Evolutionary conservation across 148 eudicot genomes (phyloP).

Genomic region (Chenopodium album): DNA sequence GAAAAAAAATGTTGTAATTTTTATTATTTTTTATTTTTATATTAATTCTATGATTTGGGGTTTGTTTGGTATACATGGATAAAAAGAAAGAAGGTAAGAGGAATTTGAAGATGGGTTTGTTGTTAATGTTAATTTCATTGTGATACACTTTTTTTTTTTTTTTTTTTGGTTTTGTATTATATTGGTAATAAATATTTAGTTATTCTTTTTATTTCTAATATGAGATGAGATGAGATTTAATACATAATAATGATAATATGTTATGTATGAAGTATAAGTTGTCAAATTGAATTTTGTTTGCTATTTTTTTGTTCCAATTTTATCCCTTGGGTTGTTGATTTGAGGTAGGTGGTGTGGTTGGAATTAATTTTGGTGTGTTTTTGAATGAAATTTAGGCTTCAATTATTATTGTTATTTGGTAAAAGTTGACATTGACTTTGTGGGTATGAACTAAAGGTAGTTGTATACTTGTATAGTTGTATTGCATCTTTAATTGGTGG

Average conservation of each 20-base stretch:
- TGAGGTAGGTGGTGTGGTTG: neutral
- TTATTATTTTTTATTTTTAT: conserved; percentile 7
- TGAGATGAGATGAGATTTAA: neutral
- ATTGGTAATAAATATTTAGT: neutral
- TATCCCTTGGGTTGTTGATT: neutral
- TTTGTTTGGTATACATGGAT: conserved; percentile 35
- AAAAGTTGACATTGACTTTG: conserved; percentile 26
- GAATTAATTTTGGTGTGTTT: neutral
- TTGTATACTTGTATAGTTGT: neutral
- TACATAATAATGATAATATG: neutral
- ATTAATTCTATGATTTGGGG: conserved; percentile 19
- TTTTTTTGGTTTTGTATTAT: neutral
- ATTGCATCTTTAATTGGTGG: neutral
- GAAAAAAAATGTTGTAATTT: conserved; percentile 21
- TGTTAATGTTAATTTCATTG: conserved; percentile 3
- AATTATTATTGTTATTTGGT: neutral
- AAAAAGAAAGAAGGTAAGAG: neutral
- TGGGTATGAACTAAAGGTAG: neutral
- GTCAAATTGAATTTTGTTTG: neutral
- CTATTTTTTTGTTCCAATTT: neutral
- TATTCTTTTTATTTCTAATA: neutral
- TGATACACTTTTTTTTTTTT: no score
- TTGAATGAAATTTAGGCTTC: neutral
- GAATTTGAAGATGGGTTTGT: conserved; percentile 10
- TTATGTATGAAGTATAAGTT: neutral